A percentile compares a stretch with the other conserved stretches of the same genome.
Evolutionary conservation across 192 early-diverging fungal species (phyloP).

Genomic region (Podila clonocystis): DNA sequence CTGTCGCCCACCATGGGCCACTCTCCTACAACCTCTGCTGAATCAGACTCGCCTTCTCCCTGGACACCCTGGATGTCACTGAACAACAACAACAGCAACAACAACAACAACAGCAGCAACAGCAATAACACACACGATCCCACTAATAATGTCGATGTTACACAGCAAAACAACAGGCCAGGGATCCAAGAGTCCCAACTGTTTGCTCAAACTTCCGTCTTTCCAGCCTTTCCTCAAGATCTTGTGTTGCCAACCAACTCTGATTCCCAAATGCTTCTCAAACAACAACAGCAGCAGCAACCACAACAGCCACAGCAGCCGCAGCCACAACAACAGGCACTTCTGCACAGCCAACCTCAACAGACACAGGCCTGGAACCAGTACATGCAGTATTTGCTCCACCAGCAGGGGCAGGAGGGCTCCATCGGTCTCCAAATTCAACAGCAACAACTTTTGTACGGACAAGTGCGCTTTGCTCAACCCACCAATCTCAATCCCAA

Average conservation of each 20-base stretch:
- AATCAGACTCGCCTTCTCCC: constrained; percentile 13
- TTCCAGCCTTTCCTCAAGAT: too few species aligned
- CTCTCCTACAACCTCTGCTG: constrained; percentile 16
- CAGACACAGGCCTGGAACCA: constrained; percentile 30
- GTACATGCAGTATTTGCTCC: constrained; percentile 35
- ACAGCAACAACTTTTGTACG: not conserved
- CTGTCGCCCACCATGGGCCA: constrained; percentile 1
- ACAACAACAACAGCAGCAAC: not conserved
- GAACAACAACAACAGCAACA: not conserved
- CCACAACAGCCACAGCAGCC: not conserved
- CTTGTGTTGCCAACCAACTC: too few species aligned
- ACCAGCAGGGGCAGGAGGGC: constrained; percentile 12
- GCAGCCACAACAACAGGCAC: not conserved
- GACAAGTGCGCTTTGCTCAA: not conserved
- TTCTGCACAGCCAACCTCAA: not conserved
- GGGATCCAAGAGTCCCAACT: too few species aligned
- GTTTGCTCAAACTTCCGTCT: too few species aligned
- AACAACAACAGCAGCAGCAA: not conserved
- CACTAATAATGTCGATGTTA: too few species aligned
- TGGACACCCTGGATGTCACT: constrained; percentile 21
- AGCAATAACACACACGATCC: not conserved
- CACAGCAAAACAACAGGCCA: too few species aligned
- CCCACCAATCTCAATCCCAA: not conserved
- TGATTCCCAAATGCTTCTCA: too few species aligned
- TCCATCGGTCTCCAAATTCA: not conserved